Base-by-base conservation (phyloP, 2,329 filamentous ascomycete species). In the Aspergillus sp. region DNA sequence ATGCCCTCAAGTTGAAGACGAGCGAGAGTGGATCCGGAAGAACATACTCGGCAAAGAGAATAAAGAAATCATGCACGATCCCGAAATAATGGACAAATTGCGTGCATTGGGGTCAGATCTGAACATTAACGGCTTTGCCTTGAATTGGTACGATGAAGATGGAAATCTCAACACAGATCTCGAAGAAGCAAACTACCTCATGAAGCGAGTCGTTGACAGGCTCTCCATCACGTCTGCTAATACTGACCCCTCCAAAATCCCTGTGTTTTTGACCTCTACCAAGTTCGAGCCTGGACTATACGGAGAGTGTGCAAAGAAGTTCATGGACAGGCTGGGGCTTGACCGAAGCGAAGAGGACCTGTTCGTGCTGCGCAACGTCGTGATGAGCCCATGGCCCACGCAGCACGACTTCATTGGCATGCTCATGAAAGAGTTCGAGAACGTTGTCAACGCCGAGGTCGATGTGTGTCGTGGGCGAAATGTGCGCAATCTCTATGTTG, bases 131-230 rank as follows among this genome's bases (percentile, higher is more conserved):
- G 39, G 48, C 7, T 53, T 54, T 33, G 43, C 50, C 0, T 54
- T 71, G 22, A 77, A 77, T 50, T 77, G 71, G 61, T 61, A 64
- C 2, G 52, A 72, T 39, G 44, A 56, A 0, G 52, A 74, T 12
- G 71, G 69, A 0, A 57, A 41, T 0, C 57, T 73, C n/a, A 76
- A 76, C 50, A 60, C 56, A 0, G 72, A 76, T 41, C 58, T 75
- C 2, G 72, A 74, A 49, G 73, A 75, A 51, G 73, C 74, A 4
- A 77, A 76, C 49, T 73, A 75, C 49, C 62, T 77, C 17, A 77
- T 74, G 66, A 65, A 63, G 49, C 60, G 68, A 3, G 68, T 77
- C 7, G 61, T 76, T 1, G 60, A 74, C 33, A 58, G 54, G 1
- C 52, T 76, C 0, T 75, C 72, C 0, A 67, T 76, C 25, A 70